Conservation (phyloP, 768 basidiomycete species). For the Tylopilus rubrobrunneus region DNA sequence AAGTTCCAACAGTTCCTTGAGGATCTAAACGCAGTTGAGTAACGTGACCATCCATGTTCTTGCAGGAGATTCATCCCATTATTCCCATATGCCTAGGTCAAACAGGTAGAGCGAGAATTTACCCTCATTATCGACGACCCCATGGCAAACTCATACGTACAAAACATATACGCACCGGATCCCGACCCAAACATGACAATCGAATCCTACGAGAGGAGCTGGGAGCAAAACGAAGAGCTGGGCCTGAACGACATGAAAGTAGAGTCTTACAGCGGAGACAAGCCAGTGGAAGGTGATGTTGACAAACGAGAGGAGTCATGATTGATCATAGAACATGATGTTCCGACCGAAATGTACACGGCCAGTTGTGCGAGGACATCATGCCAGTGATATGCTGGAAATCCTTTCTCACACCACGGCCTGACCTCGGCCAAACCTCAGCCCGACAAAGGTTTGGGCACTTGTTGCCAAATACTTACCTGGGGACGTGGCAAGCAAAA, state of each 20-base stretch:
- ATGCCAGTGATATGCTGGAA: too few relatives aligned
- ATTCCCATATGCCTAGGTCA: constrained; percentile 48
- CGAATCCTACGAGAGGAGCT: constrained; percentile 78
- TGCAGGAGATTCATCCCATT: too few relatives aligned
- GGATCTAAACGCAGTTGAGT: constrained; percentile 66
- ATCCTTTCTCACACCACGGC: too few relatives aligned
- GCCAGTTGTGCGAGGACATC: too few relatives aligned
- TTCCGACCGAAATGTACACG: too few relatives aligned
- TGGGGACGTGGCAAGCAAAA: too few relatives aligned
- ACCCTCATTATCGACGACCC: constrained; percentile 96
- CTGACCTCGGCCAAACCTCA: too few relatives aligned
- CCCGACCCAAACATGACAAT: constrained; percentile 91
- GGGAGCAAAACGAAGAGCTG: constrained; percentile 91
- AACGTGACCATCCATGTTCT: neutral
- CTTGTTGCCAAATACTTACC: too few relatives aligned
- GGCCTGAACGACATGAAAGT: constrained; percentile 90
- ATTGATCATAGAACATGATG: neutral
- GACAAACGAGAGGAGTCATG: constrained; percentile 1
- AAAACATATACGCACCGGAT: constrained; percentile 97
- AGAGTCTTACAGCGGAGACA: constrained; percentile 37
- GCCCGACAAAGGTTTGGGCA: too few relatives aligned
- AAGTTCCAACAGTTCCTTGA: constrained; percentile 76
- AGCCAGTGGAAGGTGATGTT: constrained; percentile 1
- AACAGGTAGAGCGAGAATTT: constrained; percentile 73
- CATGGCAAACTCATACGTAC: constrained; percentile 90